Base-by-base conservation (phyloP, 495 filamentous ascomycete genomes). In the Thermothielavioides terrestris region DNA sequence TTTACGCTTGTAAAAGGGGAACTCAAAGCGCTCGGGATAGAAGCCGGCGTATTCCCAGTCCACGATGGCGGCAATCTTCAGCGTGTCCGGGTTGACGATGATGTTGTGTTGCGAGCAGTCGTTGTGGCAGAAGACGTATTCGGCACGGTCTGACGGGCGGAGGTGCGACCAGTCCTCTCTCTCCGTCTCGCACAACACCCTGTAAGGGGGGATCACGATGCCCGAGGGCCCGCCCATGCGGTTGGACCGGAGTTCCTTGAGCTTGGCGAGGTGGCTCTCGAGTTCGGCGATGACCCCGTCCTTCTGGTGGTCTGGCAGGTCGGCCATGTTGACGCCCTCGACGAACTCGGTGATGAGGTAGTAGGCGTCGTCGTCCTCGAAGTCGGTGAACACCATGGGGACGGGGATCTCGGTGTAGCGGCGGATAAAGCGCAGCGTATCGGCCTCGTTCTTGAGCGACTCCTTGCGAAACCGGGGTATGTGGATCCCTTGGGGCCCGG, bases 41-140 rank as follows among this genome's bases (percentile, higher is more conserved):
- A 54, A 54, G n/a, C 51, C 45, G 11, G 44, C 43, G 20, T 54
- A 54, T 21, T 54, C 51, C 45, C 51, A 54, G 32, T 54, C 51
- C 21, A 54, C 31, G 21, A 54, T 54, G 6, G 45, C 52, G 11
- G 31, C 39, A 10, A 54, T 54, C 25, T 43, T 48, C 11, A 54
- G 34, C 18, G 52, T 54, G 2, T 39, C 32, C 30, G 52, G 52
- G 28, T 54, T 31, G 10, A 54, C 52, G 15, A 49, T 45, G 28
- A 54, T 25, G 18, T 54, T 54, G 40, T 54, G 38, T 25, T 48
- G 45, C 18, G 45, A 49, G 27, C 30, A 40, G 40, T 54, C 52
- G 40, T 43, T 43, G 25, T 54, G 45, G 21, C 52, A 54, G 32
- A 54, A 54, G 18, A 54, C 52, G 20, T 49, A 49, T 7, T 49